phyloP scores from a whole-genome alignment of 805 yeast genomes.

The Ogataea polymorpha region DNA sequence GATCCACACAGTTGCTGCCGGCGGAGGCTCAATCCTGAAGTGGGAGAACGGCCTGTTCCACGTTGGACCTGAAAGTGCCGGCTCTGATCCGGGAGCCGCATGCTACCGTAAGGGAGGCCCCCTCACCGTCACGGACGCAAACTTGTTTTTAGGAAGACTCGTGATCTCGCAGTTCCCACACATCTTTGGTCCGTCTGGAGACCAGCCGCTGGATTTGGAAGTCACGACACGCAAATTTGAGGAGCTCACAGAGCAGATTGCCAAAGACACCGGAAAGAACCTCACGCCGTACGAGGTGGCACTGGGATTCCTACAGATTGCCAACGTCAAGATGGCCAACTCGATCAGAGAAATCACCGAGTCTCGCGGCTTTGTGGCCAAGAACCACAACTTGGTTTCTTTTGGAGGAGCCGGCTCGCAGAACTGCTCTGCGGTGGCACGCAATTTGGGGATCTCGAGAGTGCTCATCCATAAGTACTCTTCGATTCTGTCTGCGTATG shows the following conservation, averaged over 20 bases:
- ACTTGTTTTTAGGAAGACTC: slow-evolving; percentile 40
- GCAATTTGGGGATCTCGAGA: slow-evolving; percentile 38
- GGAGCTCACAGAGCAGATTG: slow-evolving; percentile 37
- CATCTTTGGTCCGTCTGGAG: slow-evolving; percentile 43
- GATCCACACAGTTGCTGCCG: slow-evolving; percentile 56
- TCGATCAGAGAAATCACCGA: slow-evolving; percentile 47
- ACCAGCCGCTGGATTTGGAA: slow-evolving; percentile 37
- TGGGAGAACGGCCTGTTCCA: slow-evolving; percentile 38
- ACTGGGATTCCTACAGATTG: slow-evolving; percentile 43
- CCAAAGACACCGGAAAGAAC: slow-evolving; percentile 27
- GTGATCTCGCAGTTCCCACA: slow-evolving; percentile 41
- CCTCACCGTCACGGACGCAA: slow-evolving; percentile 46
- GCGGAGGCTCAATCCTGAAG: slow-evolving; percentile 35
- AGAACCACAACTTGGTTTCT: slow-evolving; percentile 42
- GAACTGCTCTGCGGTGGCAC: slow-evolving; percentile 41
- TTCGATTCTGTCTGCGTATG: slow-evolving; percentile 43
- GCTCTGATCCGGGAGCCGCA: slow-evolving; percentile 49
- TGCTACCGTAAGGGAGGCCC: slow-evolving; percentile 49
- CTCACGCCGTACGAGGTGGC: slow-evolving; percentile 43
- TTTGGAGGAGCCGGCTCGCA: slow-evolving; percentile 54
- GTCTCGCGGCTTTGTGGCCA: slow-evolving; percentile 41
- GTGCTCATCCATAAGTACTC: slow-evolving; percentile 46
- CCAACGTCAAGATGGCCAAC: slow-evolving; percentile 45
- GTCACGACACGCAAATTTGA: slow-evolving; percentile 34
- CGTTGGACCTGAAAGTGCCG: slow-evolving; percentile 49